Base-by-base conservation (phyloP, 2,329 filamentous ascomycete species). In the Aspergillus luchuensis region DNA sequence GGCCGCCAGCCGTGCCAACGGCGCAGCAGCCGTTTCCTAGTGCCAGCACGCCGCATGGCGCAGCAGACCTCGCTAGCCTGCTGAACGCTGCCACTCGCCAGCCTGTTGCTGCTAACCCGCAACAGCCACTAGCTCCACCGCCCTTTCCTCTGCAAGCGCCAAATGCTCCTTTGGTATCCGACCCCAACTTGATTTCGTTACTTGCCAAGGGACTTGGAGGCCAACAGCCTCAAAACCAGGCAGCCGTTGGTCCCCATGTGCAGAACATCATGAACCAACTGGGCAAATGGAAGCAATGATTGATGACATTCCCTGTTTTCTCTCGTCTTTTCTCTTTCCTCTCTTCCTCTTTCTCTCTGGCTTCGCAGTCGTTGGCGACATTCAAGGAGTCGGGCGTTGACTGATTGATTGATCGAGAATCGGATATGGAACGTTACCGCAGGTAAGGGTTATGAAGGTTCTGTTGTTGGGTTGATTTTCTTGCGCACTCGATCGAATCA, bases 191-290 rank as follows among this genome's bases (percentile, higher is more conserved):
- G 28, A 69, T 78, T 6, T 74, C 76, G 8, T 69, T 79, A 21
- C 60, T 78, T 45, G 69, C 76, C 3, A 78, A 78, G 62, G 74
- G 74, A 38, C 62, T 76, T 11, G 72, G 73, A 21, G 72, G 70
- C 25, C 73, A 76, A 49, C 73, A 71, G 55, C 68, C 70, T 39
- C 77, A 77, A 58, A 68, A 69, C 48, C 75, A 76, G 58, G 66
- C 72, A 45, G 58, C 69, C 38, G 64, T 72, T 56, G 67, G 67
- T 48, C 68, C 75, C 49, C 79, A 81, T 65, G 75, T 81, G 38
- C 80, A 81, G 65, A 80, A 80, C 59, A 76, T 82, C 52, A 78
- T 82, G 73, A 77, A 80, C 58, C 80, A 81, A 58, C 63, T 82
- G 59, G 71, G 76, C 39, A 79, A 79, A 68, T 81, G 78, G 75